phyloP scores from a whole-genome alignment of 331 rosid genomes.

The Acacia concinna region DNA sequence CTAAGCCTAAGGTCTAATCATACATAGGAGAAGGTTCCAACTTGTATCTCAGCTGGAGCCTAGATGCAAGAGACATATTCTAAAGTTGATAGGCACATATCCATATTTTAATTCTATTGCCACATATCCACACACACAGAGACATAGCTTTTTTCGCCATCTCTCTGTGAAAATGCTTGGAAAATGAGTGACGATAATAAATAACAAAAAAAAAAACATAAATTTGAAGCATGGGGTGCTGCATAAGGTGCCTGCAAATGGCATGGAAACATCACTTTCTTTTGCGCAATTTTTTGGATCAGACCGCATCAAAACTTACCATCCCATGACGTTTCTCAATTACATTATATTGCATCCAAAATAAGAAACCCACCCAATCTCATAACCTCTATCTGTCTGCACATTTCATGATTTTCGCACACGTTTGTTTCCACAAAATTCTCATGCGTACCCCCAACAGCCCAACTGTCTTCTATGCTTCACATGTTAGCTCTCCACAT shows the following conservation, averaged over 20 bases:
- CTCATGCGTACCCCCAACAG: slow-evolving; percentile 37
- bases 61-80: slow-evolving; percentile 26
- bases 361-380: slow-evolving; percentile 42
- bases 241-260: slow-evolving; percentile 32
- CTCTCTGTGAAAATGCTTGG: slow-evolving; percentile 17
- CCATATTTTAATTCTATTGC: not conserved
- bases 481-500: slow-evolving; percentile 42
- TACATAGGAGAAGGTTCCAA: slow-evolving; percentile 16
- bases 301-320: slow-evolving; percentile 34
- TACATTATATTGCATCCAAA: slow-evolving; percentile 34
- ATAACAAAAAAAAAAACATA: not conserved
- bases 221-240: not conserved
- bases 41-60: slow-evolving; percentile 9
- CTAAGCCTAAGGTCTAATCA: slow-evolving; percentile 13
- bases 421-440: slow-evolving; percentile 46
- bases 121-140: no score
- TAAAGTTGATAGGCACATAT: slow-evolving; percentile 32
- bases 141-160: no score
- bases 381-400: slow-evolving; percentile 47
- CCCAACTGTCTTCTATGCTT: slow-evolving; percentile 30
- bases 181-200: slow-evolving; percentile 28
- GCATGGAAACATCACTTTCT: slow-evolving; percentile 44
- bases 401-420: slow-evolving; percentile 33
- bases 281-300: slow-evolving; percentile 33
- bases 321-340: slow-evolving; percentile 34